Evolutionary conservation across 2,329 filamentous ascomycete species (phyloP), one percentile per base, ranked within the genome.

Genomic region (Trichoderma endophyticum): DNA sequence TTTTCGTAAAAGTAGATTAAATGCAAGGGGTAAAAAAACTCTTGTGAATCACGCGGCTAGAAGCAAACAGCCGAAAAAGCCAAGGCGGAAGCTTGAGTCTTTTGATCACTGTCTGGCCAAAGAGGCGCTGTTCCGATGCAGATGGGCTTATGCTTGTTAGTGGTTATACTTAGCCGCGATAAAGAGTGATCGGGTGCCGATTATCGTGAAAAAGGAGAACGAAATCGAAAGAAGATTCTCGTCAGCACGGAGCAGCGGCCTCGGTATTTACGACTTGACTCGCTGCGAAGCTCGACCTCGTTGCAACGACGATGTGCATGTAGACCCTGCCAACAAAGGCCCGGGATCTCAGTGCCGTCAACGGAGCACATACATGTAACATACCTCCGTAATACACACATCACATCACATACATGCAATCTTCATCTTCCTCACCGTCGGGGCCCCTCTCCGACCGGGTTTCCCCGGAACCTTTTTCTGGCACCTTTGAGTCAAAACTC

Each of bases 381-480:
- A 43, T 62, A 39, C 21, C 8, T 34, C 28, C 57, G 32, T 12
- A 21, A 60, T 24, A n/a, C 28, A 6, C 56, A 60, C n/a, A 60
- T 34, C 15, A 34, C 28, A 30, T 60, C 57, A 54, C 48, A 54
- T 54, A 54, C 43, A 51, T 21, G n/a, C 56, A 30, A 32, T 28
- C 56, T 60, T 30, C 15, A 32, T 60, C 14, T 21, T 14, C 3
- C 51, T 54, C 54, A 43, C 34, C 39, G 15, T 39, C 34, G 30
- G 34, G 26, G n/a, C 24, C 65, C 54, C 43, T 36, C 15, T 68
- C 65, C 39, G 24, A 60, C 54, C 65, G 65, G 65, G 34, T 68
- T 68, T 60, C 65, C 54, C 65, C 65, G 65, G 65, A 43, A 60
- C 30, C 18, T 57, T 30, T 24, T 66, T 30, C 63, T 34, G 34